These are phyloP conservation scores for Zopfia rhizophila DNA, from an alignment of 2,329 filamentous ascomycete species.

Conservation along the genomic window DNA sequence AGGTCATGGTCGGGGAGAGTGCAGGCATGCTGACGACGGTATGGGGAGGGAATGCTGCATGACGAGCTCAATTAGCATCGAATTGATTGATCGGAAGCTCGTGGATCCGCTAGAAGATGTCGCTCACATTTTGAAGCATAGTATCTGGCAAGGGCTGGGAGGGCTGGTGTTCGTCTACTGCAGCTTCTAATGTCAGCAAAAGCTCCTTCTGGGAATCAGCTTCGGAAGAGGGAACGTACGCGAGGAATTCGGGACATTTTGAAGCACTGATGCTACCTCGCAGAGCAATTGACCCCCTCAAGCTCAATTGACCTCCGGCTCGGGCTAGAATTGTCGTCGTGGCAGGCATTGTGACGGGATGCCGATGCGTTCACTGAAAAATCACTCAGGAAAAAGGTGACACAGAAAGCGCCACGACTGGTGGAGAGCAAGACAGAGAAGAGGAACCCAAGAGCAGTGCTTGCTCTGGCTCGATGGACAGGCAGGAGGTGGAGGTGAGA, in stretches of 20 bases:
- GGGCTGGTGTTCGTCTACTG: constrained; percentile 60
- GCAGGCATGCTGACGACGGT: constrained; percentile 98
- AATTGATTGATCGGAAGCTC: constrained; percentile 7
- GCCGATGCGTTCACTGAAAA: constrained; percentile 37
- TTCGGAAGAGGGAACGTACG: constrained; percentile 34
- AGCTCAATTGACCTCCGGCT: constrained; percentile 56
- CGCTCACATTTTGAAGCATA: constrained; percentile 75
- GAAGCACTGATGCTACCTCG: constrained; percentile 58
- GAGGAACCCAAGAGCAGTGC: constrained; percentile 25
- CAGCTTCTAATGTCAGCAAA: constrained; percentile 37
- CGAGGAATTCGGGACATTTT: constrained; percentile 40
- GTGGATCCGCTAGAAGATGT: background rate
- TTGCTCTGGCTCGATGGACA: constrained; percentile 29
- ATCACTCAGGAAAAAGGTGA: constrained; percentile 30
- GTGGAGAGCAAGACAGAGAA: constrained; percentile 31
- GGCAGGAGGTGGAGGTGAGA: constrained; percentile 29
- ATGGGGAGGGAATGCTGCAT: constrained; percentile 92
- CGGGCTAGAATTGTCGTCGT: constrained; percentile 57
- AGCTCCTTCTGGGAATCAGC: constrained; percentile 11
- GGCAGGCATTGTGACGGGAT: constrained; percentile 65
- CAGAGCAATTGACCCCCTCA: constrained; percentile 54
- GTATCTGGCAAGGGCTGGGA: constrained; percentile 71
- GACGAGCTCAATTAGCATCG: constrained; percentile 43
- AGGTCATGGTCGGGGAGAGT: constrained; percentile 95
- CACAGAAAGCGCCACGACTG: constrained; percentile 43